Evolutionary conservation across 2,329 filamentous ascomycete genomes (phyloP), one percentile per base, ranked within the genome.

Genomic region (Hypoxylon sp.): DNA sequence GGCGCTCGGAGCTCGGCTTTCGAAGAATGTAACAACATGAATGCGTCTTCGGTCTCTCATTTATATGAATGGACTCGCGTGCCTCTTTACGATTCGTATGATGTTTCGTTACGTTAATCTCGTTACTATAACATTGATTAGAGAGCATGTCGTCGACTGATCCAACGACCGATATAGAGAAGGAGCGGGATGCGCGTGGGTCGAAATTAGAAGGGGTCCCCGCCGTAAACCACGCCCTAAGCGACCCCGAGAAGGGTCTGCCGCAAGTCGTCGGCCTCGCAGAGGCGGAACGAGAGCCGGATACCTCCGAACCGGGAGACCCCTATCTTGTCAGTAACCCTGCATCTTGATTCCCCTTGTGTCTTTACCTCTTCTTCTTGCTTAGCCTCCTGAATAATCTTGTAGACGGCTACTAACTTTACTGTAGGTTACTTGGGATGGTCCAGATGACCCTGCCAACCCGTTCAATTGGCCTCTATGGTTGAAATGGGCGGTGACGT

Each of bases 401-500:
- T 3, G 22, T 9, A 19, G 5, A 44, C 17, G 17, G 17, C 17
- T 19, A 44, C 39, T 44, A 19, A 44, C 17, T 44, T 44, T 44
- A 44, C 11, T 50, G 22, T 11, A 52, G 29, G 58, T 62, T 11
- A 14, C 39, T 14, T 62, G 51, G 31, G 39, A 54, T 19, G 37
- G 42, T 10, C 58, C 58, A 10, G 51, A 76, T 24, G 68, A 75
- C 1, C 67, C 72, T 0, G 78, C 79, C 0, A 81, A 83, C 29
- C 82, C 81, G 1, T 74, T 78, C 29, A 73, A 83, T 58, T 84
- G 81, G 82, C 74, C 79, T 0, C 73, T 62, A 0, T 65, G 76
- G 1, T 77, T 75, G 1, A 87, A 86, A 74, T 87, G 85, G 85
- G 78, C 79, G 0, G 82, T 84, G 1, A 87, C 84, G 2, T 74